Base-by-base conservation (phyloP, 2,329 filamentous ascomycete species). In the Diaporthe citriasiana region DNA sequence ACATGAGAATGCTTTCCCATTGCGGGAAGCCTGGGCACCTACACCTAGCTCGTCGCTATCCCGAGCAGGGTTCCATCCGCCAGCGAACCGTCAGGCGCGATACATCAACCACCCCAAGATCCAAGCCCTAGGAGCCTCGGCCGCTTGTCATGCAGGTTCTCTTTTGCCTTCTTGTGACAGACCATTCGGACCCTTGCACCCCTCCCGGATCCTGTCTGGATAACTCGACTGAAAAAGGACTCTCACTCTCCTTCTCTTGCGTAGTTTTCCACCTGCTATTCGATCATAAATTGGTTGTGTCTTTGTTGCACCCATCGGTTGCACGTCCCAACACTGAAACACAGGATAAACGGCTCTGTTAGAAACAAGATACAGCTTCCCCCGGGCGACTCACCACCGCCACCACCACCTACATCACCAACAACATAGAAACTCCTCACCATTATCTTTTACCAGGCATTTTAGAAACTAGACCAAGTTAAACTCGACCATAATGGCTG, bases 401-500 rank as follows among this genome's bases (percentile, higher is more conserved):
- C 45, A 66, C 3, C 33, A 40, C 22, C 45, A 66, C 3, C 33
- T 27, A n/a, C 45, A n/a, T 22, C 45, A n/a, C 59, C 59, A 38
- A n/a, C n/a, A 30, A 13, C 33, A 38, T 51, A 51, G 45, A 51
- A 53, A 38, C 63, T 53, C 30, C 30, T 51, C 30, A 22, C 8
- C 19, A 51, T 22, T 51, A 22, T 51, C 63, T 38, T 22, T 1
- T 53, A 40, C 47, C 33, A 53, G n/a, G 17, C 15, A 53, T 40
- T 33, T 68, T 63, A 53, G 47, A 38, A 42, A 42, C 1, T 30
- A 40, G 6, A 27, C n/a, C 13, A 35, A 25, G 13, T 60, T 22
- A 19, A 42, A 22, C 65, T 15, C 51, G 33, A 42, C 69, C 82
- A 88, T 74, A 79, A 95, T 95, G 93, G 93, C 93, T 77, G 92